A percentile compares a stretch with the other conserved stretches of the same genome.
Evolutionary conservation across 2,329 filamentous ascomycete species (phyloP).

Genomic region (Coniochaeta ligniaria): DNA sequence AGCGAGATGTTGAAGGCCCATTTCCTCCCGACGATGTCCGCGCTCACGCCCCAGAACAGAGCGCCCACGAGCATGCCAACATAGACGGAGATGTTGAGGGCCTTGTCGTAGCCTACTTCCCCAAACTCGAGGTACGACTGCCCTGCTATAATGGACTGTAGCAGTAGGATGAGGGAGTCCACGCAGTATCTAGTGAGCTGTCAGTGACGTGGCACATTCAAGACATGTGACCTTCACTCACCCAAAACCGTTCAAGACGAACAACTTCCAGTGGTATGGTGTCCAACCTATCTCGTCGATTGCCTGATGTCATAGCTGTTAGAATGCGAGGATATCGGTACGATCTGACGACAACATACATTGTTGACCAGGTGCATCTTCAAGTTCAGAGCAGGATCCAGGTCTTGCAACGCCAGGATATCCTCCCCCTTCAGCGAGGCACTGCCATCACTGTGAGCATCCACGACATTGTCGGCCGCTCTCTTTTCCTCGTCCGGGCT

Average conservation of each 20-base stretch:
- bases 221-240: constrained; percentile 17
- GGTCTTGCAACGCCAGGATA: constrained; percentile 37
- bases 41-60: constrained; percentile 72
- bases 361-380: constrained; percentile 54
- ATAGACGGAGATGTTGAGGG: constrained; percentile 41
- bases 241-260: constrained; percentile 55
- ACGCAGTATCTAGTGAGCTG: constrained; percentile 29
- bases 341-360: constrained; percentile 17
- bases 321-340: neutral
- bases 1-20: constrained; percentile 77
- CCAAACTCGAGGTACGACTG: constrained; percentile 54
- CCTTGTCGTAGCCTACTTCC: constrained; percentile 43
- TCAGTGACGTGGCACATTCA: neutral
- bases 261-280: constrained; percentile 50
- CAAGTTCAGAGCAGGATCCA: constrained; percentile 44
- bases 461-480: neutral
- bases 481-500: neutral
- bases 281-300: constrained; percentile 57
- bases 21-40: constrained; percentile 69
- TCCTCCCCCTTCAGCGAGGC: constrained; percentile 21
- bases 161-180: constrained; percentile 38
- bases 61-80: constrained; percentile 66
- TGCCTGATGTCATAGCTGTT: constrained; percentile 17
- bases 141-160: constrained; percentile 56
- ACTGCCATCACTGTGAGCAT: neutral